A percentile compares a stretch with the other conserved stretches of the same genome.
Conservation (phyloP, 352 stramenopile species). For the Pythium angustatum region DNA sequence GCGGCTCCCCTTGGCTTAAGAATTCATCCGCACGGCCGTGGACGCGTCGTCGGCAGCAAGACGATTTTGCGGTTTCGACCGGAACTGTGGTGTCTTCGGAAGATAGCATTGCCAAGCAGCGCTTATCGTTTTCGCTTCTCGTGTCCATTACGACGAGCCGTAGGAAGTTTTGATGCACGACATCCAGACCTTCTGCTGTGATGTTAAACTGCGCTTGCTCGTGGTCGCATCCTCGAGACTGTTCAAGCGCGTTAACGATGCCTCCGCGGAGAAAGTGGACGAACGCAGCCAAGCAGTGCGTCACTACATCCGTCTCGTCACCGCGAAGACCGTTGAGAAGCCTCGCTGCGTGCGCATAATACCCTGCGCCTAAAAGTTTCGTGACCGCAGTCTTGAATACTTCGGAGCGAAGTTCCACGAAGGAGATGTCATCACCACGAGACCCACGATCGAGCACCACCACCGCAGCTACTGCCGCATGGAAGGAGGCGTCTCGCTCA, state of each 20-base stretch:
- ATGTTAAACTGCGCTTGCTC: conserved; percentile 9
- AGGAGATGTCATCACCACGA: not conserved
- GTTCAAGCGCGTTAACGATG: not conserved
- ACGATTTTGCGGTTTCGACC: not conserved
- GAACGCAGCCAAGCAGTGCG: conserved; percentile 11
- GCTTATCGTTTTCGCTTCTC: not conserved
- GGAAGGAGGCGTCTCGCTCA: conserved; percentile 9
- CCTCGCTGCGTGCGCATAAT: conserved; percentile 11
- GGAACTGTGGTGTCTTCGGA: not conserved
- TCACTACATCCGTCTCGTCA: not conserved
- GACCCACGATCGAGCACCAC: not conserved
- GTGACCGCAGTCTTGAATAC: not conserved
- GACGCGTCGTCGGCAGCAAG: conserved; percentile 19
- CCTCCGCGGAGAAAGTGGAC: conserved; percentile 12
- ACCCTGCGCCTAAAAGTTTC: conserved; percentile 15
- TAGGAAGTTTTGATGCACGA: conserved; percentile 15
- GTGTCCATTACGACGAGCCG: conserved; percentile 9
- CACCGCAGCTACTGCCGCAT: conserved; percentile 6
- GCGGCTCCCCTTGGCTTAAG: not conserved
- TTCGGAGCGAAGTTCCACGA: not conserved
- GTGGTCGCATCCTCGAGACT: not conserved
- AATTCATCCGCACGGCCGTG: conserved; percentile 1
- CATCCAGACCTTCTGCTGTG: conserved; percentile 1
- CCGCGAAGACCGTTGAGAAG: not conserved
- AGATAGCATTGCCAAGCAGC: not conserved